phyloP scores from a whole-genome alignment of 371 early-diverging fungal genomes.

The Nematocida sp. region DNA sequence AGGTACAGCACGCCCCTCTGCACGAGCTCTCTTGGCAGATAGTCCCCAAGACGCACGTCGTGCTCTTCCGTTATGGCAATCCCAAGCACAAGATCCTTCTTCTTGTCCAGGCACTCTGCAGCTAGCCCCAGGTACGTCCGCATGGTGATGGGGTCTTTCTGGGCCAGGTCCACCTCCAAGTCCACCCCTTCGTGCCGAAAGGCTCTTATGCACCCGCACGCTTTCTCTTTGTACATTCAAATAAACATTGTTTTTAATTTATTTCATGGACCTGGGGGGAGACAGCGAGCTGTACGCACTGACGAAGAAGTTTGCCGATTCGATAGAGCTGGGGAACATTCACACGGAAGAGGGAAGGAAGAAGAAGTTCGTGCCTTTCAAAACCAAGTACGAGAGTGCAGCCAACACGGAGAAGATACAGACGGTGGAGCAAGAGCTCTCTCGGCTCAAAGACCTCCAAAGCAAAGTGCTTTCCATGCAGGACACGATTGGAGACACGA shows the following conservation, averaged over 20 bases:
- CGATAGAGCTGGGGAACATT: constrained; percentile 36
- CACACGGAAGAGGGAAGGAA: background rate
- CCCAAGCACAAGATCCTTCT: constrained; percentile 31
- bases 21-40: background rate
- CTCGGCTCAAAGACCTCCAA: constrained; percentile 53
- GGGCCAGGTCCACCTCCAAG: constrained; percentile 22
- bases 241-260: constrained; percentile 48
- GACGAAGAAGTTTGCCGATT: constrained; percentile 39
- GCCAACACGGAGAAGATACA: constrained; percentile 3
- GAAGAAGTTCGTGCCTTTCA: background rate
- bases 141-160: constrained; percentile 49
- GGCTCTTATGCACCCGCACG: background rate
- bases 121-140: constrained; percentile 31
- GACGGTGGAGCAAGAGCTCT: constrained; percentile 52
- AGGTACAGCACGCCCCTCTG: constrained; percentile 26
- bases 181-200: background rate
- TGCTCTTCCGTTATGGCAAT: constrained; percentile 10
- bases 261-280: constrained; percentile 31
- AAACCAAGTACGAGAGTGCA: constrained; percentile 12
- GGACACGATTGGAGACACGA: constrained; percentile 33
- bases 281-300: constrained; percentile 21
- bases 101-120: constrained; percentile 35
- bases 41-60: background rate
- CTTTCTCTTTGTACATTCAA: constrained; percentile 3
- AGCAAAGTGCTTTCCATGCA: constrained; percentile 43